Conservation (phyloP, 2,329 filamentous ascomycete species). For the Penicillium sclerotiorum region DNA sequence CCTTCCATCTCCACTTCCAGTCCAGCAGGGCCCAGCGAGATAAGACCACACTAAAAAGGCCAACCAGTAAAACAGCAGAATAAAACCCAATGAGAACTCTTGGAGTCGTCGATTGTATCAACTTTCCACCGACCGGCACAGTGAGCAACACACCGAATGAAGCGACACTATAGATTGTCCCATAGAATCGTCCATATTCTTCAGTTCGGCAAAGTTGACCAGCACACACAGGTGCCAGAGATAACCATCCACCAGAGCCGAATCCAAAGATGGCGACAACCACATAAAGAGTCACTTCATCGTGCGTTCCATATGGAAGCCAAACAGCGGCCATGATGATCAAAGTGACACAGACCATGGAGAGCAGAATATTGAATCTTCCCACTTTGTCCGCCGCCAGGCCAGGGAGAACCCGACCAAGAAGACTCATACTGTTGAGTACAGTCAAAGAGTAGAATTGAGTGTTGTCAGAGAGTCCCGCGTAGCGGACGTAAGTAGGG, state of each 20-base stretch:
- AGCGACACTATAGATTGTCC: constrained; percentile 52
- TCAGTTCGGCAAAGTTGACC: constrained; percentile 51
- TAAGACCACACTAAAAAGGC: constrained; percentile 29
- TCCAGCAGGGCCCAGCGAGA: constrained; percentile 41
- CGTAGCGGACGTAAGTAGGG: constrained; percentile 48
- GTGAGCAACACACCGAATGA: constrained; percentile 51
- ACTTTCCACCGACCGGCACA: constrained; percentile 50
- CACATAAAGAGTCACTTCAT: constrained; percentile 45
- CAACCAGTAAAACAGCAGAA: constrained; percentile 45
- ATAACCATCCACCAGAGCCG: constrained; percentile 53
- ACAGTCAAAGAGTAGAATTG: constrained; percentile 51
- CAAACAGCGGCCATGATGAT: constrained; percentile 48
- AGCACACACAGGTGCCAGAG: constrained; percentile 49
- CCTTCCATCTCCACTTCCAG: constrained; percentile 43
- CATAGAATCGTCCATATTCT: constrained; percentile 52
- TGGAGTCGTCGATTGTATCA: constrained; percentile 51
- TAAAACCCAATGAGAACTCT: constrained; percentile 51
- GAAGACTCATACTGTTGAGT: constrained; percentile 46
- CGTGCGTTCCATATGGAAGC: constrained; percentile 49
- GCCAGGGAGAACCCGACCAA: constrained; percentile 50
- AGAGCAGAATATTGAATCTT: constrained; percentile 50
- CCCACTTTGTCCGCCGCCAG: constrained; percentile 48
- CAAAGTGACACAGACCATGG: constrained; percentile 40
- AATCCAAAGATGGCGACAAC: constrained; percentile 54
- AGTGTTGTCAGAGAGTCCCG: constrained; percentile 41